Conservation (phyloP, 2,329 filamentous ascomycete species). For the Ophiobolus disseminans region DNA sequence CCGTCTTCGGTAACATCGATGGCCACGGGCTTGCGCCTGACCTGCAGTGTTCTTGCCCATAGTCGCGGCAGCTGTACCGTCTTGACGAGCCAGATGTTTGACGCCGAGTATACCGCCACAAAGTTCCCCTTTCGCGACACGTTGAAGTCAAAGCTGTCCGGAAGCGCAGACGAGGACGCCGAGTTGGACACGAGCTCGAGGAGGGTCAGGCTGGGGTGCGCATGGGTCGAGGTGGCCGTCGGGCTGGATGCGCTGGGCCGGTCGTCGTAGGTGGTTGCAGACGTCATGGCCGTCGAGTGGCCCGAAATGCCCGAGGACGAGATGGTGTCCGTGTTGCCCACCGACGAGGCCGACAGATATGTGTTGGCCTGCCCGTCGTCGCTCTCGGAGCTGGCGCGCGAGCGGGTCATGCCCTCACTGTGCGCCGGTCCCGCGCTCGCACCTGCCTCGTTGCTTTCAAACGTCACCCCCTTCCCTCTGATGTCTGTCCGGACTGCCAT, state of each 20-base stretch:
- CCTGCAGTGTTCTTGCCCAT: constrained; percentile 46
- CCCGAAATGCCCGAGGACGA: constrained; percentile 37
- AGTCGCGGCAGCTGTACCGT: constrained; percentile 44
- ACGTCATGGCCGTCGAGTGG: constrained; percentile 45
- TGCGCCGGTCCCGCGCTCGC: constrained; percentile 1
- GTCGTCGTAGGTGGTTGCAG: constrained; percentile 40
- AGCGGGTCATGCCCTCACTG: no score
- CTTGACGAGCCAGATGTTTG: constrained; percentile 49
- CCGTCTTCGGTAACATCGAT: constrained; percentile 83
- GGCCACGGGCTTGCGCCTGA: constrained; percentile 56
- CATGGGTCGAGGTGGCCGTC: constrained; percentile 32
- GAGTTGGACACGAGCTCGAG: constrained; percentile 49
- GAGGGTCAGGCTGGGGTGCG: constrained; percentile 43
- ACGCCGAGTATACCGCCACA: constrained; percentile 47
- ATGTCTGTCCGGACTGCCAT: constrained; percentile 27
- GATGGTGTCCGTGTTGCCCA: constrained; percentile 35
- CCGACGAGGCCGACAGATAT: constrained; percentile 41
- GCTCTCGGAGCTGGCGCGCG: constrained; percentile 30
- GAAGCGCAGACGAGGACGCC: constrained; percentile 48
- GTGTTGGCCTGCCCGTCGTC: constrained; percentile 33
- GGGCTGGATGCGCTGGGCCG: constrained; percentile 22
- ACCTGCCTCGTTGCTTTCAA: constrained; percentile 26
- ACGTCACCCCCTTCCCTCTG: constrained; percentile 33
- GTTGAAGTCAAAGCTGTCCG: constrained; percentile 47
- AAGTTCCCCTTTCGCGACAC: constrained; percentile 47